Conservation (phyloP, 2,329 filamentous ascomycete species). For the Colletotrichum sidae region DNA sequence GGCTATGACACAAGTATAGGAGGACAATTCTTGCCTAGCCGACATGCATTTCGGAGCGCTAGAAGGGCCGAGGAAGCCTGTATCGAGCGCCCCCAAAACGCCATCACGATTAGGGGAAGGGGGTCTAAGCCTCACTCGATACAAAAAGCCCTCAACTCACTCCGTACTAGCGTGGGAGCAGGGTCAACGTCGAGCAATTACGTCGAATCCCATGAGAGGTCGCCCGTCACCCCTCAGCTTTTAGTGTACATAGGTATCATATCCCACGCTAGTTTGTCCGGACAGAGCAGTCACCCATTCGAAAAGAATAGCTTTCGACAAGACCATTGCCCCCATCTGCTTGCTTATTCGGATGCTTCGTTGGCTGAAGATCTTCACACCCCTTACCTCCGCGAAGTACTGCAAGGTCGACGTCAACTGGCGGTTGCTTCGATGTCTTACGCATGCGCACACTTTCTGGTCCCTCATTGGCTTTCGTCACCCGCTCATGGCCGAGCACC, state of each 20-base stretch:
- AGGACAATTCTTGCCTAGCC: slow-evolving; percentile 23
- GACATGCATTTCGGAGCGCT: slow-evolving; percentile 32
- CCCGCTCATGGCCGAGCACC: slow-evolving; percentile 15
- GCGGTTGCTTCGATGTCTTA: not conserved
- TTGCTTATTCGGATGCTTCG: slow-evolving; percentile 2
- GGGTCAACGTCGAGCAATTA: slow-evolving; percentile 21
- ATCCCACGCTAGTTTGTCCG: slow-evolving; percentile 25
- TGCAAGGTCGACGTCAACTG: slow-evolving; percentile 10
- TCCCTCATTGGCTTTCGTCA: slow-evolving; percentile 4
- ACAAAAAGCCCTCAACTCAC: slow-evolving; percentile 33
- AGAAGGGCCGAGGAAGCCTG: slow-evolving; percentile 38
- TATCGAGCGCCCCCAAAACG: slow-evolving; percentile 29
- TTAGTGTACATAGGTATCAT: not conserved
- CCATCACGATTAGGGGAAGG: slow-evolving; percentile 22
- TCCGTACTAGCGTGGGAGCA: slow-evolving; percentile 13
- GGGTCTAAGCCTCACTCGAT: slow-evolving; percentile 37
- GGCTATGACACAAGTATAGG: too few species aligned
- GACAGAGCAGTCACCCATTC: slow-evolving; percentile 21
- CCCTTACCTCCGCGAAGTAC: slow-evolving; percentile 1
- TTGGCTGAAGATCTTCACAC: slow-evolving; percentile 1
- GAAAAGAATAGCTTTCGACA: not conserved
- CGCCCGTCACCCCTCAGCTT: slow-evolving; percentile 21
- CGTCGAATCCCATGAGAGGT: slow-evolving; percentile 14
- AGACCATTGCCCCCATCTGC: slow-evolving; percentile 17
- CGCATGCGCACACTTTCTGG: not conserved